Conservation (phyloP, 305 asterid species). For the Fraxinus latifolia region DNA sequence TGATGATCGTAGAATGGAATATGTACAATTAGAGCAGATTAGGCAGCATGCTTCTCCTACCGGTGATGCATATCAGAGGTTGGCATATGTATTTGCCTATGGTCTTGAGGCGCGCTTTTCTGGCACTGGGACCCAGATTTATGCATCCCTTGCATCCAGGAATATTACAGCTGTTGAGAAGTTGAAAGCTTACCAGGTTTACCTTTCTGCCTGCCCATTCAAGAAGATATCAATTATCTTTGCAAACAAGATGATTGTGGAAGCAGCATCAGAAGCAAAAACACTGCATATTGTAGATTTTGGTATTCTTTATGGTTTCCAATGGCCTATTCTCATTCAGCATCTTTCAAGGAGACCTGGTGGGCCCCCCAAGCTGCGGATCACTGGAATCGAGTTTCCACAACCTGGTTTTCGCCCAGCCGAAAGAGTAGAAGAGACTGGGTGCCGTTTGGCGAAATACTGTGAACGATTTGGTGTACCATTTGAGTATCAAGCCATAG, state of each 20-base stretch:
- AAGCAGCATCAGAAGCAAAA: conserved; percentile 38
- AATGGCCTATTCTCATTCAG: conserved; percentile 87
- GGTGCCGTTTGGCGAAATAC: conserved; percentile 54
- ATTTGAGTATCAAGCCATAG: conserved; percentile 74
- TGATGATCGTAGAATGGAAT: conserved; percentile 70
- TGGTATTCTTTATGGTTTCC: conserved; percentile 82
- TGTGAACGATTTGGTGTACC: conserved; percentile 78
- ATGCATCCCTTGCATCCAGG: conserved; percentile 41
- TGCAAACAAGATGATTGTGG: conserved; percentile 54
- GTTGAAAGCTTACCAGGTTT: conserved; percentile 73
- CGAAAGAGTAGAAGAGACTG: conserved; percentile 70
- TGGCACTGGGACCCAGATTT: conserved; percentile 69
- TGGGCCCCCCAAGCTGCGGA: conserved; percentile 74
- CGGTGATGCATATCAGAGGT: conserved; percentile 79
- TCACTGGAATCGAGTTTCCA: conserved; percentile 83
- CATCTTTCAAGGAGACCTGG: conserved; percentile 47
- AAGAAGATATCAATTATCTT: conserved; percentile 57
- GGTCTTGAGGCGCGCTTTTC: conserved; percentile 85
- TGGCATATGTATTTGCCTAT: conserved; percentile 70
- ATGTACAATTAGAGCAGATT: conserved; percentile 70
- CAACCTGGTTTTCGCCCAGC: conserved; percentile 82
- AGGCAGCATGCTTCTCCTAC: conserved; percentile 62
- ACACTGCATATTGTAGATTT: conserved; percentile 76
- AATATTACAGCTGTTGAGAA: conserved; percentile 64
- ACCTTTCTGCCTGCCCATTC: conserved; percentile 72